These are phyloP conservation scores for Mycena filopes DNA, from an alignment of 768 basidiomycete species.

Conservation along the genomic window DNA sequence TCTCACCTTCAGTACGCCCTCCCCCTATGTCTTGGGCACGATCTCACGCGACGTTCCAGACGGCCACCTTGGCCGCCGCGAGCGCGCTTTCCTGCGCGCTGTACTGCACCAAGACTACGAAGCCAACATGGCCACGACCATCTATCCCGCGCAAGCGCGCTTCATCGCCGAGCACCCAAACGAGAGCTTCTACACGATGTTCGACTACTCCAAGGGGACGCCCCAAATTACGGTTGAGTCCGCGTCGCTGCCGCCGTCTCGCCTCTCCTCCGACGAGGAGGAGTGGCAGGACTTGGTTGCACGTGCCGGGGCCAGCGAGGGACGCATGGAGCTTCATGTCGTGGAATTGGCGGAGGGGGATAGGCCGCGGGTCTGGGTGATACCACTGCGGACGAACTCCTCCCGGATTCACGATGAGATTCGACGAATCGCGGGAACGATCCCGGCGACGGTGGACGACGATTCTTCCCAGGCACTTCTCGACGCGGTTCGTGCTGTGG, in stretches of 20 bases:
- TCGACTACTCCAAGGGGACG: neutral
- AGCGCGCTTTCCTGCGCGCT: neutral
- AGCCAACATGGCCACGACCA: neutral
- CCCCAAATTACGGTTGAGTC: neutral
- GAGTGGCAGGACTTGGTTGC: neutral
- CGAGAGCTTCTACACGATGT: neutral
- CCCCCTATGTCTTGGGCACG: neutral
- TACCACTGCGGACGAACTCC: conserved; percentile 1
- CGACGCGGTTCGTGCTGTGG: neutral
- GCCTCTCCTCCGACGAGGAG: neutral
- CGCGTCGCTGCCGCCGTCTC: neutral
- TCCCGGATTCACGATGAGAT: neutral
- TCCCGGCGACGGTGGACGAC: neutral
- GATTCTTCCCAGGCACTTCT: neutral
- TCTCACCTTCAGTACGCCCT: neutral
- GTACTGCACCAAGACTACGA: neutral
- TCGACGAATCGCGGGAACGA: neutral
- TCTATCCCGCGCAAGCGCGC: neutral
- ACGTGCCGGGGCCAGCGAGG: neutral
- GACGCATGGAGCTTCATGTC: conserved; percentile 7
- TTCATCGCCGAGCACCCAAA: neutral
- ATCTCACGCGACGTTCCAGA: neutral
- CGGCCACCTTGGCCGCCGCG: neutral
- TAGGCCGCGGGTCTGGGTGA: neutral
- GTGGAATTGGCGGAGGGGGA: neutral